Base-by-base conservation (phyloP, 257 asterid genomes). In the Ilex aquifolium region DNA sequence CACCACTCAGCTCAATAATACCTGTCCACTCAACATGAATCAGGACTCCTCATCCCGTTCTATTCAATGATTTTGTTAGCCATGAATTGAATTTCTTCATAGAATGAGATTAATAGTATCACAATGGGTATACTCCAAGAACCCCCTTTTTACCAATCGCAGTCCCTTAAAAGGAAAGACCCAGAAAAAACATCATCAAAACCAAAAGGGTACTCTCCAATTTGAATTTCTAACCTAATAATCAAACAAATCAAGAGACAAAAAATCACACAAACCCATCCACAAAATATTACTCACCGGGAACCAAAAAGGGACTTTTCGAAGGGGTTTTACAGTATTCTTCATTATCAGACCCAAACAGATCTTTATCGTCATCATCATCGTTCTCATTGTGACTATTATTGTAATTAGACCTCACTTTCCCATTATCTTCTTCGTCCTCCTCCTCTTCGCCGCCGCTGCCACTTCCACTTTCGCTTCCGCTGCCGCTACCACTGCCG, bases 321-420 rank as follows among this genome's bases (percentile, higher is more conserved):
- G 86, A 83, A 57, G 75, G 76, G 29, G 95, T 89, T 70, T 85
- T 92, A 54, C 67, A 74, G 66, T 87, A 92, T 44, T 85, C 95
- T 67, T 89, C 97, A 57, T 92, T 85, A 75, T 92, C 99, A 48
- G 95, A 82, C 57, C 94, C 99, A 76, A 92, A 92, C 36, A 92
- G 93, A 82, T 92, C 99, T 82, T 78, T 92, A 52, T 67, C 87
- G 8, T 77, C 92, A 67, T 71, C 90, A 61, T 16, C 75, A 29
- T 48, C 44, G 27, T 64, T 58, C 49, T 48, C 56, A 65, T 67
- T 53, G 72, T 70, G 51, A 59, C 56, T 64, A 66, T 56, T 52
- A 39, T 67, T 29, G 54, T 72, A 31, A 17, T 67, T 42, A 44
- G 87, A 77, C 79, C 66, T 79, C 32, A 82, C 93, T 78, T 85